Evolutionary conservation across 106 monocot species (phyloP).

Genomic region (Acorus calamus): DNA sequence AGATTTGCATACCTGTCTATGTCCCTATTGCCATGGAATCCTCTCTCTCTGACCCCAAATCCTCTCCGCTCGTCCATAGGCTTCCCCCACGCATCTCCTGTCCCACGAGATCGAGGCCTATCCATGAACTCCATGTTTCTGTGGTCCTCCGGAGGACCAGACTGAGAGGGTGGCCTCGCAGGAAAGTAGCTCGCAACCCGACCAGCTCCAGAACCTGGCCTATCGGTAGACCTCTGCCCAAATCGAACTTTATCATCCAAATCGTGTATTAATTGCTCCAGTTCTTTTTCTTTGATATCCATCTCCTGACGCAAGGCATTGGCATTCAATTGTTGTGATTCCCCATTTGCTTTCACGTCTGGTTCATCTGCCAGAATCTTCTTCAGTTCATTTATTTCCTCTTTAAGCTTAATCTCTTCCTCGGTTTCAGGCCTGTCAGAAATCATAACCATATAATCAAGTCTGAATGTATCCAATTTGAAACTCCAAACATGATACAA

Average conservation of each 20-base stretch:
- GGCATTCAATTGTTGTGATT: conserved; percentile 6
- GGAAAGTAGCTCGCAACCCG: conserved; percentile 20
- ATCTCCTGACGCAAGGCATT: conserved; percentile 37
- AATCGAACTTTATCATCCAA: conserved; percentile 83
- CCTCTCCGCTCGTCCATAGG: conserved; percentile 46
- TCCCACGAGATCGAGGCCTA: conserved; percentile 73
- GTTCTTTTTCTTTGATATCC: conserved; percentile 44
- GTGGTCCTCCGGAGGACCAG: conserved; percentile 45
- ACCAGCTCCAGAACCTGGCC: conserved; percentile 62
- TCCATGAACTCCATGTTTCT: conserved; percentile 38
- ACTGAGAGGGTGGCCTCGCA: conserved; percentile 42
- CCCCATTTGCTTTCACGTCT: conserved; percentile 12
- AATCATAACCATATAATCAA: too few species aligned
- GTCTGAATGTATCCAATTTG: too few species aligned
- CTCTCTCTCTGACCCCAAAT: conserved; percentile 38
- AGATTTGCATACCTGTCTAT: conserved; percentile 42
- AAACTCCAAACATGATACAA: too few species aligned
- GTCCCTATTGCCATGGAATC: conserved; percentile 34
- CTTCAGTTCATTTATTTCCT: conserved; percentile 65
- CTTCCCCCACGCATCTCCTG: conserved; percentile 37
- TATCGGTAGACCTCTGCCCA: conserved; percentile 36
- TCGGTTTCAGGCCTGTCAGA: conserved; percentile 52
- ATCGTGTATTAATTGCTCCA: conserved; percentile 40
- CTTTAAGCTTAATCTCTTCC: conserved; percentile 64
- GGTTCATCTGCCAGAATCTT: conserved; percentile 19